phyloP scores from a whole-genome alignment of 1,284 basidiomycete species.

The Naganishia cerealis region DNA sequence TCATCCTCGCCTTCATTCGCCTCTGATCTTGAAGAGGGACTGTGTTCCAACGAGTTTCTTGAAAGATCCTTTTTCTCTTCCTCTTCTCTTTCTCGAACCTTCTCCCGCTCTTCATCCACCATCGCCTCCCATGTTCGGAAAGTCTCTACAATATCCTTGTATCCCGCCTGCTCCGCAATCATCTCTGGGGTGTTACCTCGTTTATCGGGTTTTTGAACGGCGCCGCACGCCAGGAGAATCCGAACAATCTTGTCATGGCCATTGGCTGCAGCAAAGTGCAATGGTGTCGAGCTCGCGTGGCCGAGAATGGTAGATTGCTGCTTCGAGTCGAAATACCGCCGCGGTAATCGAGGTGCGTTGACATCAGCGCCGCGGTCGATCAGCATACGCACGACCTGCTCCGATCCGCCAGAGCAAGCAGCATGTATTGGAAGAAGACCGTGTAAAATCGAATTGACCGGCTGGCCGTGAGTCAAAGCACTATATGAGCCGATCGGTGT shows the following conservation, averaged over 20 bases:
- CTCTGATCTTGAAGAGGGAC: neutral
- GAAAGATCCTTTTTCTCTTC: constrained; percentile 19
- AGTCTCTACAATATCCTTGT: constrained; percentile 50
- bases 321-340: constrained; percentile 68
- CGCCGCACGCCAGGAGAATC: constrained; percentile 75
- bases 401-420: constrained; percentile 80
- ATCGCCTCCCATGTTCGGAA: constrained; percentile 32
- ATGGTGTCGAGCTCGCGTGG: constrained; percentile 74
- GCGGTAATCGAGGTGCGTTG: constrained; percentile 71
- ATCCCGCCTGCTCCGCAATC: constrained; percentile 55
- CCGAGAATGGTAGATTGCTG: constrained; percentile 20
- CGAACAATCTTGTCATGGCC: constrained; percentile 74
- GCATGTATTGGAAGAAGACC: constrained; percentile 89
- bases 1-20: constrained; percentile 17
- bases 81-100: constrained; percentile 27
- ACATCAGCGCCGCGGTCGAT: constrained; percentile 90
- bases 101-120: constrained; percentile 33
- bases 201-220: constrained; percentile 76
- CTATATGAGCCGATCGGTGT: neutral
- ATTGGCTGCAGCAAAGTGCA: constrained; percentile 92
- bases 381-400: constrained; percentile 76
- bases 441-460: constrained; percentile 86
- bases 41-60: neutral
- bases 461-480: constrained; percentile 86
- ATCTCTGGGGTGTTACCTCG: constrained; percentile 73